Percentiles rank a stretch among this genome's conserved stretches.
phyloP scores from a whole-genome alignment of 345 rosid species.

The Noccaea bulbosa region DNA sequence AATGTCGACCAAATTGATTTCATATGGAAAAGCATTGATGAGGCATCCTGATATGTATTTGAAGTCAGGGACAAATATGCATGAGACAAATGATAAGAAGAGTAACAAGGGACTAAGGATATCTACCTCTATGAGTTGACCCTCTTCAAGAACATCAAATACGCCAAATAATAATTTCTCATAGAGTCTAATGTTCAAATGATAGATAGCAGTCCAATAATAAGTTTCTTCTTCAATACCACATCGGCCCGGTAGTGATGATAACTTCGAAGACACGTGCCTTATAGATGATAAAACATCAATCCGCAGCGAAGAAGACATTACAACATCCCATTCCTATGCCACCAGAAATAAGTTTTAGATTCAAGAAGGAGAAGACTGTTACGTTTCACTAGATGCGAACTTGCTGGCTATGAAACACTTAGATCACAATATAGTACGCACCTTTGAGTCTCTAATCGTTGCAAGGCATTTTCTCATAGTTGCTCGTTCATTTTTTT shows the following conservation, averaged over 20 bases:
- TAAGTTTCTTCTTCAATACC: conserved; percentile 75
- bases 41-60: conserved; percentile 63
- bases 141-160: conserved; percentile 93
- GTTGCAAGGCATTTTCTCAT: conserved; percentile 66
- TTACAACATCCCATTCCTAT: conserved; percentile 76
- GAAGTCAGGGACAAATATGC: conserved; percentile 27
- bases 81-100: conserved; percentile 7
- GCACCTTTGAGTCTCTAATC: conserved; percentile 79
- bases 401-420: conserved; percentile 29
- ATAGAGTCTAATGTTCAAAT: conserved; percentile 77
- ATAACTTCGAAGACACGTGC: conserved; percentile 61
- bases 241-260: conserved; percentile 64
- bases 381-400: conserved; percentile 25
- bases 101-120: conserved; percentile 27
- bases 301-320: conserved; percentile 76
- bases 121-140: conserved; percentile 86
- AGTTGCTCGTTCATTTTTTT: conserved; percentile 53
- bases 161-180: conserved; percentile 71
- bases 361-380: conserved; percentile 22
- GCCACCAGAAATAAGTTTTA: conserved; percentile 37
- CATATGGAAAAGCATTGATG: conserved; percentile 59
- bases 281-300: conserved; percentile 74
- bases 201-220: conserved; percentile 83
- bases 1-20: conserved; percentile 82
- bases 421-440: conserved; percentile 29